Percentiles rank a stretch among this genome's conserved stretches.
Conservation (phyloP, 495 filamentous ascomycete species). For the Parathielavia appendiculata region DNA sequence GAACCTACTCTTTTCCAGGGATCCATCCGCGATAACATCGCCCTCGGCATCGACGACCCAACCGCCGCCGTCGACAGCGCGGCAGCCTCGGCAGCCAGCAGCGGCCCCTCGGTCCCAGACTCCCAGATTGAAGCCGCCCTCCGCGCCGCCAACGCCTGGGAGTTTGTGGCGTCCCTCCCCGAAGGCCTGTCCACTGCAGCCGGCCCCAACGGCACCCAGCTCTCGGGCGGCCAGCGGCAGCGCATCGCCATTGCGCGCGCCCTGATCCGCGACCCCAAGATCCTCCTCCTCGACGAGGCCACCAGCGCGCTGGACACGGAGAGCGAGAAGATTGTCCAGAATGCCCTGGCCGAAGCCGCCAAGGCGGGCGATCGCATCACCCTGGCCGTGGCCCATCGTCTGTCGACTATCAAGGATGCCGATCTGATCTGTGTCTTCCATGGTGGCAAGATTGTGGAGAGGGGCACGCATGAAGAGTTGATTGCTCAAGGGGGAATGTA, state of each 20-base stretch:
- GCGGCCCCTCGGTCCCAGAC: neutral
- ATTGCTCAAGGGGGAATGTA: slow-evolving; percentile 43
- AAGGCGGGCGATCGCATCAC: slow-evolving; percentile 53
- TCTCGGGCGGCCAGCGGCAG: slow-evolving; percentile 74
- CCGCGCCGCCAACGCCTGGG: slow-evolving; percentile 54
- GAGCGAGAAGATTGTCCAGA: slow-evolving; percentile 65
- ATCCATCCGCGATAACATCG: slow-evolving; percentile 55
- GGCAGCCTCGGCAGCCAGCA: slow-evolving; percentile 27
- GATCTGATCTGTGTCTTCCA: slow-evolving; percentile 51
- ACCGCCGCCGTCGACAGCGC: slow-evolving; percentile 17
- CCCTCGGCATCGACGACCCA: slow-evolving; percentile 40
- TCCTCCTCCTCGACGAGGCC: slow-evolving; percentile 74
- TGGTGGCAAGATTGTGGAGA: slow-evolving; percentile 44
- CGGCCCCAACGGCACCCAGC: slow-evolving; percentile 55
- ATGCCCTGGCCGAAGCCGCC: slow-evolving; percentile 57
- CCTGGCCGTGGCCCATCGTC: slow-evolving; percentile 64
- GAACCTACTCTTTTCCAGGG: slow-evolving; percentile 45
- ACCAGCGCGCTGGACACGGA: slow-evolving; percentile 71
- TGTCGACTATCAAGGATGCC: slow-evolving; percentile 49
- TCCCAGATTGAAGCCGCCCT: slow-evolving; percentile 49
- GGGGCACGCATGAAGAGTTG: slow-evolving; percentile 46
- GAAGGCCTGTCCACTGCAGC: slow-evolving; percentile 53
- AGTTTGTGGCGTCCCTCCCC: slow-evolving; percentile 57
- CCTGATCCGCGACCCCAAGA: slow-evolving; percentile 60
- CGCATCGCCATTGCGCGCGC: slow-evolving; percentile 71